Percentiles rank a stretch among this genome's conserved stretches.
Conservation (phyloP, 495 filamentous ascomycete genomes). For the Talaromyces stipitatus region DNA sequence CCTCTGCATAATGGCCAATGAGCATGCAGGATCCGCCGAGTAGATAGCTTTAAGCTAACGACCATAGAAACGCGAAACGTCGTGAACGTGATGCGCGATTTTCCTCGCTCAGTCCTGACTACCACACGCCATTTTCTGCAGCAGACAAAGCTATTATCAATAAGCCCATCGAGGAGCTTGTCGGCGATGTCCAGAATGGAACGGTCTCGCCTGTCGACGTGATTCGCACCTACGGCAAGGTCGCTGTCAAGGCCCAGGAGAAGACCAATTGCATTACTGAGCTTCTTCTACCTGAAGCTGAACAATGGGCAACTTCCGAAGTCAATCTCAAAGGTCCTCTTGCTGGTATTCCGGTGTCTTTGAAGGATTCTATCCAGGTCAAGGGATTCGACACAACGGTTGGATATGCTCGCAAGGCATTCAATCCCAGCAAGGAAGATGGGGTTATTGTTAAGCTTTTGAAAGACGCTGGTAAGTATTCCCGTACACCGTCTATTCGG, state of each 20-base stretch:
- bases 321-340: constrained; percentile 77
- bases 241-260: constrained; percentile 74
- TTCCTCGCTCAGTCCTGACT: constrained; percentile 52
- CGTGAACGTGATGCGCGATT: constrained; percentile 63
- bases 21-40: not conserved
- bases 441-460: constrained; percentile 68
- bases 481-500: not conserved
- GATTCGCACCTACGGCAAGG: constrained; percentile 83
- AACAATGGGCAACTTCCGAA: constrained; percentile 61
- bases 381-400: constrained; percentile 82
- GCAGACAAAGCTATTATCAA: constrained; percentile 59
- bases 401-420: constrained; percentile 68
- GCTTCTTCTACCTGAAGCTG: constrained; percentile 72
- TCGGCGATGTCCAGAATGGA: constrained; percentile 65
- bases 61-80: constrained; percentile 70
- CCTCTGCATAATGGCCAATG: not conserved
- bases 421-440: constrained; percentile 57
- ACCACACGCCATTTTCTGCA: constrained; percentile 54
- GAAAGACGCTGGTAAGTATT: constrained; percentile 71
- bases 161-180: constrained; percentile 69
- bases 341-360: constrained; percentile 79
- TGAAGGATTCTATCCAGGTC: constrained; percentile 85
- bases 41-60: not conserved
- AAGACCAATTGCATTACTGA: constrained; percentile 92
- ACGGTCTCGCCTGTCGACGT: constrained; percentile 62